Evolutionary conservation across 345 rosid genomes (phyloP), one percentile per base, ranked within the genome.

Genomic region (Zanthoxylum bungeanum): DNA sequence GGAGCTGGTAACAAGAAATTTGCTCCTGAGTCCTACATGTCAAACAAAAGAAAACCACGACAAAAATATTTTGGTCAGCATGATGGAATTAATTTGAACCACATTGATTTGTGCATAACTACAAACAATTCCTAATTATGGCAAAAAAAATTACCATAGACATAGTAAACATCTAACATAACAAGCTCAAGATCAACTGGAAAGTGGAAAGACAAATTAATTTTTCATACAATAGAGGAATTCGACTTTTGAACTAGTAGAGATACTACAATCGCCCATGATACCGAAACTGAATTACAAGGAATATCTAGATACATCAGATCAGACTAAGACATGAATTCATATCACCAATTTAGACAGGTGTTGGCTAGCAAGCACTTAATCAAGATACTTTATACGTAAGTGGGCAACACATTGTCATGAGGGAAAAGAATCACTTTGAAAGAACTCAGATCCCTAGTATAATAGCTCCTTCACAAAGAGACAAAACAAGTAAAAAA

Each of bases 1-100:
- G 97, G 95, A 66, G 96, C 80, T 50, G 96, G 89, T 72, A 90
- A 80, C 55, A 91, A 74, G 84, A 92, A 88, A 86, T 89, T 92
- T 77, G 99, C 86, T 65, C 96, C 96, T 19, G 96, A 88, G 67
- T 92, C 98, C 98, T 92, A 71, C 66, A 80, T 36, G 73, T 47
- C 70, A 70, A 68, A 69, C 33, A 78, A 9, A 64, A 60, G 60
- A 71, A 37, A 44, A 47, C 64, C 14, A 37, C 39, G 40, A 72
- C 59, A 14, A 63, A 10, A 33, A 46, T 64, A 66, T 49, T 58
- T 22, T 16, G 58, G 17, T 37, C 42, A 33, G 7, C n/a, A 16
- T 21, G n/a, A 33, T 34, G 50, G 11, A 53, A 60, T 37, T 25
- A 69, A 73, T 25, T 5, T 33, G 44, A 73, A n/a, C 8, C 10